phyloP scores from a whole-genome alignment of 2,329 filamentous ascomycete genomes.

The Diaporthe humulicola region DNA sequence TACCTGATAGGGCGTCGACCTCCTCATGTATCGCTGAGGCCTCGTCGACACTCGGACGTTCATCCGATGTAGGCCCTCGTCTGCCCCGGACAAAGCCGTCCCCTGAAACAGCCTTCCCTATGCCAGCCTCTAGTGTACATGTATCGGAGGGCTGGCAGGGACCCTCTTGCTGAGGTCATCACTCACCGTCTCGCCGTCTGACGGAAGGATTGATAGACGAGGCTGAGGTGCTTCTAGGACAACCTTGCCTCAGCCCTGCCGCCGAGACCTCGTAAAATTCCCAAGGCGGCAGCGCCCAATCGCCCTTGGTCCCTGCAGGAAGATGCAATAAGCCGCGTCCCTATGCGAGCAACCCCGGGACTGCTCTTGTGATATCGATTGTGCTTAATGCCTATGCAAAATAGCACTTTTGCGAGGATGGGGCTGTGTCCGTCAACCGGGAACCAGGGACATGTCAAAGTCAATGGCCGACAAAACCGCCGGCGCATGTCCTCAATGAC shows the following conservation, averaged over 20 bases:
- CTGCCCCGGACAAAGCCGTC: slow-evolving; percentile 13
- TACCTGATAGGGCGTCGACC: background rate
- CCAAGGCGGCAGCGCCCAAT: slow-evolving; percentile 14
- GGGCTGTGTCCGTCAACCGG: background rate
- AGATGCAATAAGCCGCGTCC: background rate
- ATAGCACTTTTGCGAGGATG: background rate
- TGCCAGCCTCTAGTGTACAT: background rate
- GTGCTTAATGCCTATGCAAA: background rate
- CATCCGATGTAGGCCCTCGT: slow-evolving; percentile 12
- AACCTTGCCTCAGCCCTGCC: slow-evolving; percentile 22
- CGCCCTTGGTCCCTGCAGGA: background rate
- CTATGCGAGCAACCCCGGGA: background rate
- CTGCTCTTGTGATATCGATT: background rate
- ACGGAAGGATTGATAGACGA: background rate
- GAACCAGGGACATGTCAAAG: background rate
- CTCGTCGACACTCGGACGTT: slow-evolving; percentile 5
- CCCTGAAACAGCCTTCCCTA: slow-evolving; percentile 10
- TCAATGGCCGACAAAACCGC: slow-evolving; percentile 11
- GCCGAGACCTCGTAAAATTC: background rate
- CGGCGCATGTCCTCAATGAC: background rate
- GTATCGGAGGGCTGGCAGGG: background rate
- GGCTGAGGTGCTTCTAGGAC: background rate
- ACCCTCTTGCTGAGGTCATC: background rate
- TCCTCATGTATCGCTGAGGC: background rate
- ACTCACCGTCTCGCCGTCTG: background rate